Evolutionary conservation across 2,329 filamentous ascomycete species (phyloP), one percentile per base, ranked within the genome.

Genomic region (Monosporascus sp.): DNA sequence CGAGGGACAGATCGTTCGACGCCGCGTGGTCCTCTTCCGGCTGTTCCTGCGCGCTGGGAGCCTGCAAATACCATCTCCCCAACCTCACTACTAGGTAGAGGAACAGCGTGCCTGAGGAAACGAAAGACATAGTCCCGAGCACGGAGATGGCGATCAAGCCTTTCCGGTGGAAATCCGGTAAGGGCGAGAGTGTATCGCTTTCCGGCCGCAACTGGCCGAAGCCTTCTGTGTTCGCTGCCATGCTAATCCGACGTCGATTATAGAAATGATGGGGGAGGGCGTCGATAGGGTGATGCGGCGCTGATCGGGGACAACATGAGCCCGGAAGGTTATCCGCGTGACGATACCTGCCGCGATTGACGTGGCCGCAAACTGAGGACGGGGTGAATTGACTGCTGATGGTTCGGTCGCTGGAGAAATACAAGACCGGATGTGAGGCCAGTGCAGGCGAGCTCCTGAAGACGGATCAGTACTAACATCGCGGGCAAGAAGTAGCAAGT

Each of bases 111-210:
- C 66, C 44, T 8, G 64, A 64, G 11, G 69, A 62, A 11, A 72
- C 45, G 57, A 73, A 72, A 31, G 71, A 73, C 15, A 68, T 52
- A 35, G 71, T 63, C 45, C 66, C 70, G 51, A 72, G 68, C 24
- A 66, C 61, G 41, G 65, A 62, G 35, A 74, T 68, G n/a, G 69
- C 70, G 9, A 67, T 64, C 24, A 73, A 67, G 27, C 72, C 71
- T 48, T 66, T 61, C 17, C 59, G 61, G 22, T 73, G 65, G 24
- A 67, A 64, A 2, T 60, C 55, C 5, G 69, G 68, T 24, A 74
- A 58, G 14, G 71, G 70, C 5, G 62, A 58, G n/a, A 74, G 60
- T 22, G 64, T 68, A 44, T 55, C 59, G 6, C 39, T 20, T 37
- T 56, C 54, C 55, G 37, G 20, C 35, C 38, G 51, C 41, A 48